A percentile compares a stretch with the other conserved stretches of the same genome.
phyloP scores from a whole-genome alignment of 129 eudicot species.

The Deinandra increscens region DNA sequence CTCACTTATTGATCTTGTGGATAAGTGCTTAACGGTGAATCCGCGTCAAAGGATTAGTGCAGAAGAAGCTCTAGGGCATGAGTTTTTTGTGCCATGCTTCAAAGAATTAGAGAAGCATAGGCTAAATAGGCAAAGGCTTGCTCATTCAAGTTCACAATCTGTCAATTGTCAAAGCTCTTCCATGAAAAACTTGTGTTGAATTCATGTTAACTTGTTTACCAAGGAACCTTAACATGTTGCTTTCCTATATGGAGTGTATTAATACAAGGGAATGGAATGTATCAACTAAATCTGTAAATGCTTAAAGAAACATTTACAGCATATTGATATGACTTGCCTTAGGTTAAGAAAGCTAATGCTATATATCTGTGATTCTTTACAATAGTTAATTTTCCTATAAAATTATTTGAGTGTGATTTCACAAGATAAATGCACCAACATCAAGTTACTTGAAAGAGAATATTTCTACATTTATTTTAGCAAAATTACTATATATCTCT shows the following conservation, averaged over 20 bases:
- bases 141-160: constrained; percentile 16
- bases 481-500: no score
- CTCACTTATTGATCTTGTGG: constrained; percentile 74
- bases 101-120: constrained; percentile 47
- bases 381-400: no score
- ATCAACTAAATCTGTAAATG: neutral
- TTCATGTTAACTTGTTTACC: constrained; percentile 5
- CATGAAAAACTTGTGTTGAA: constrained; percentile 13
- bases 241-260: neutral
- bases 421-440: no score
- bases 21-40: constrained; percentile 86
- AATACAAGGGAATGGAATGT: neutral
- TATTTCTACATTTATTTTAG: no score
- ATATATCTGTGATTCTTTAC: no score
- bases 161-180: constrained; percentile 27
- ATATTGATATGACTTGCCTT: no score
- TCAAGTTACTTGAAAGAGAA: no score
- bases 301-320: neutral
- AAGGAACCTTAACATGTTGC: neutral
- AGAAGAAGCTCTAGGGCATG: constrained; percentile 81
- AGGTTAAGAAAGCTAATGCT: no score
- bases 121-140: constrained; percentile 46
- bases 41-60: constrained; percentile 86
- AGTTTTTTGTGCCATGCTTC: constrained; percentile 69
- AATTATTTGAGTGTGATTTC: no score